Evolutionary conservation across 2,329 filamentous ascomycete genomes (phyloP), one percentile per base, ranked within the genome.

Genomic region (Cladosporium cucumerinum): DNA sequence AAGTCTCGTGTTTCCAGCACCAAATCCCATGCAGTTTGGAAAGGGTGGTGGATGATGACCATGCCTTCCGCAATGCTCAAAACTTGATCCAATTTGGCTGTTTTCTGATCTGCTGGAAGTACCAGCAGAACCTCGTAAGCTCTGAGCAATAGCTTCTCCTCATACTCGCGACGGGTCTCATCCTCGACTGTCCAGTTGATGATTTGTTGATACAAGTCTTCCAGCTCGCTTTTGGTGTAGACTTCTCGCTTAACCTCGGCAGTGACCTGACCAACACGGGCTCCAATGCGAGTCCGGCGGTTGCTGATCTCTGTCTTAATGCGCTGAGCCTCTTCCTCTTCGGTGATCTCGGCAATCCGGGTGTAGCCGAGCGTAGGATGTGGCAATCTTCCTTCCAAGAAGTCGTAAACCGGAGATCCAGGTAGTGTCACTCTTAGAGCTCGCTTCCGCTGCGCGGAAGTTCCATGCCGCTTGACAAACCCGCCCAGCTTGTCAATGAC

Each of bases 41-140:
- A 97, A 0, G 92, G 91, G 71, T 98, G 93, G 71, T 94, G 93
- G 75, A 99, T 95, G 66, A 97, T 91, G 66, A 99, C 94, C 91
- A 99, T 97, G 67, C 94, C 95, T 68, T 89, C 87, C 0, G 94
- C 93, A 61, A 95, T 81, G 66, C 90, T 89, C 72, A 90, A 79
- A 0, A 97, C 89, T 68, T 90, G 88, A 39, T 87, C 81, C 28
- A 91, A 85, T 76, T 96, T 93, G 21, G 82, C 78, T 0, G 79
- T 74, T 77, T 98, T 98, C 65, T 87, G 81, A 3, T 88, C 87
- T 1, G 82, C 66, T 2, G 89, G 86, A 18, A 92, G 82, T 30
- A 91, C 88, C 10, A 89, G 77, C 1, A 99, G 83, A 5, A 87
- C 85, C 65, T 97, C 93, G 70, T 93, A 89, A 66, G 89, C 91